A percentile compares a stretch with the other conserved stretches of the same genome.
Conservation (phyloP, 2,329 filamentous ascomycete genomes). For the Didymella keratinophila region DNA sequence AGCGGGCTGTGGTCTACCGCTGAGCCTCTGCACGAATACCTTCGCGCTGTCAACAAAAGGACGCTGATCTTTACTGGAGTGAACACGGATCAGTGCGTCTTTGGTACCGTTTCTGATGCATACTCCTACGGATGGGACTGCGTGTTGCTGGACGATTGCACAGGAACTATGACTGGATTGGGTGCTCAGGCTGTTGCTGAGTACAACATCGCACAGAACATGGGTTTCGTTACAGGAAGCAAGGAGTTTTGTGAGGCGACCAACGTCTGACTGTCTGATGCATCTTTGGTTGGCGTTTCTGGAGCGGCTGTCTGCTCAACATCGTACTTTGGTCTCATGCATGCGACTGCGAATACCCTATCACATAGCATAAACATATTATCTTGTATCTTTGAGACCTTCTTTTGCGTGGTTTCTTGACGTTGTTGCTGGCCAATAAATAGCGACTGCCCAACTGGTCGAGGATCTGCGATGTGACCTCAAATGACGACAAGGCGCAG, state of each 20-base stretch:
- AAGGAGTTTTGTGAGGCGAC: slow-evolving; percentile 39
- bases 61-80: slow-evolving; percentile 54
- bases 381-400: neutral
- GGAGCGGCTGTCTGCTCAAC: slow-evolving; percentile 6
- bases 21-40: slow-evolving; percentile 52
- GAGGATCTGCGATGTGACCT: slow-evolving; percentile 38
- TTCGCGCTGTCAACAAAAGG: slow-evolving; percentile 52
- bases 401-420: neutral
- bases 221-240: slow-evolving; percentile 54
- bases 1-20: slow-evolving; percentile 53
- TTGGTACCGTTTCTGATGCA: slow-evolving; percentile 53
- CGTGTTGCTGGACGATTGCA: slow-evolving; percentile 53
- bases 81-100: slow-evolving; percentile 55
- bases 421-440: slow-evolving; percentile 22
- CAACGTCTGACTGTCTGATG: slow-evolving; percentile 9
- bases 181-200: slow-evolving; percentile 52
- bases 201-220: slow-evolving; percentile 53
- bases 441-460: slow-evolving; percentile 17
- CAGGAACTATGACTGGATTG: slow-evolving; percentile 52
- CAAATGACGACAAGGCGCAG: slow-evolving; percentile 39
- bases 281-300: slow-evolving; percentile 10
- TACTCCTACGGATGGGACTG: slow-evolving; percentile 55
- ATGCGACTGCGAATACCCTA: slow-evolving; percentile 25
- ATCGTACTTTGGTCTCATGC: slow-evolving; percentile 7
- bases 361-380: slow-evolving; percentile 11